These are phyloP conservation scores for Gossypium davidsonii DNA, from an alignment of 441 rosid species.

Conservation along the genomic window DNA sequence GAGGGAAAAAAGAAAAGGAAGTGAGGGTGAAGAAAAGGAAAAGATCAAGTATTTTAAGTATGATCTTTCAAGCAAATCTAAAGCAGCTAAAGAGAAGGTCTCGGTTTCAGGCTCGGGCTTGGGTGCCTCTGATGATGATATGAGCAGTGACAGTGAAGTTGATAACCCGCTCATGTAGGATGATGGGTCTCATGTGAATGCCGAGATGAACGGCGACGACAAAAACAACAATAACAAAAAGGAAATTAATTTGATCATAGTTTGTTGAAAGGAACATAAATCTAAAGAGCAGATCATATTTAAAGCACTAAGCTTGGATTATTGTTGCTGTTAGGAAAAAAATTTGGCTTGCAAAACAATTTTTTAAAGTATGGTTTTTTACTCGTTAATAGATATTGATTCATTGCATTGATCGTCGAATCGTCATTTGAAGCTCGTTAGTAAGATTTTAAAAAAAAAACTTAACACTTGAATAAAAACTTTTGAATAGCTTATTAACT, in stretches of 20 bases:
- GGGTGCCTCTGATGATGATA: slow-evolving; percentile 11
- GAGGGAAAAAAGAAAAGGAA: slow-evolving; percentile 31
- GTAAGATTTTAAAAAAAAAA: too few species aligned
- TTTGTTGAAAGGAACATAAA: neutral
- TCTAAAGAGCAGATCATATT: too few species aligned
- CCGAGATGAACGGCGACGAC: neutral
- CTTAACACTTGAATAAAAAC: too few species aligned
- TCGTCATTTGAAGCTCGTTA: too few species aligned
- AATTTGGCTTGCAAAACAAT: too few species aligned
- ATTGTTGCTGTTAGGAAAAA: too few species aligned
- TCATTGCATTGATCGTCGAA: too few species aligned
- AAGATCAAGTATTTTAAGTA: slow-evolving; percentile 28
- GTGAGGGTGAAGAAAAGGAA: slow-evolving; percentile 18
- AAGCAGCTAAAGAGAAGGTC: neutral
- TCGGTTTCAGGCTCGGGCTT: neutral
- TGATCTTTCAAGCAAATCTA: slow-evolving; percentile 19
- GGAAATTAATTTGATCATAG: neutral
- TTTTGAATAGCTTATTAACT: too few species aligned
- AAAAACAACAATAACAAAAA: too few species aligned
- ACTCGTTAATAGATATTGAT: too few species aligned
- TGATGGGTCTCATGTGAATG: slow-evolving; percentile 6
- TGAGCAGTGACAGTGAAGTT: slow-evolving; percentile 11
- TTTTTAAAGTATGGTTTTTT: too few species aligned
- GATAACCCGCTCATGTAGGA: slow-evolving; percentile 1
- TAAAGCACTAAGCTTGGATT: too few species aligned